phyloP scores from a whole-genome alignment of 1,284 basidiomycete species.

The Ceratobasidium sp. region DNA sequence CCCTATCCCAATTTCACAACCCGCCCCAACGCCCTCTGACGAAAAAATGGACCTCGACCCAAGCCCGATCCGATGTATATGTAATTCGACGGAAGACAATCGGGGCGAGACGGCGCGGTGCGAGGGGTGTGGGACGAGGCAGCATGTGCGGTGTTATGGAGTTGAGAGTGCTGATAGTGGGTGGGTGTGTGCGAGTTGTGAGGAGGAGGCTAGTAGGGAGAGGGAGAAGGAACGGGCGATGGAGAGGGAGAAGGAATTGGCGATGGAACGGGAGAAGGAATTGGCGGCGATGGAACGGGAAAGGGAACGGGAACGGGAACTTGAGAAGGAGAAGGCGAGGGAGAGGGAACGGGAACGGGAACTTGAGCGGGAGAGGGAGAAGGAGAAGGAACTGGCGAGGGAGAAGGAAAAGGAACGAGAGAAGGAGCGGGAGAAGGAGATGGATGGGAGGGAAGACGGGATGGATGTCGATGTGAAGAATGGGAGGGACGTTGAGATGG shows the following conservation, averaged over 20 bases:
- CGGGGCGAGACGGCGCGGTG: constrained; percentile 48
- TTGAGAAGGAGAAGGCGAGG: constrained; percentile 11
- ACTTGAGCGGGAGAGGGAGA: not conserved
- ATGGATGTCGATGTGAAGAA: not conserved
- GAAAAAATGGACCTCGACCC: constrained; percentile 27
- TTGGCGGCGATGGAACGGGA: not conserved
- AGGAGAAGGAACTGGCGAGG: not conserved
- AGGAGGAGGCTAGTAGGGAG: constrained; percentile 15
- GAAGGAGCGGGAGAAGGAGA: not conserved
- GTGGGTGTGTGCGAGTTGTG: constrained; percentile 46
- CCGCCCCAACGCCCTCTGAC: not conserved
- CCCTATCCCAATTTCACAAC: too few species aligned
- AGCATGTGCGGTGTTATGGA: constrained; percentile 47
- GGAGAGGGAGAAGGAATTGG: not conserved
- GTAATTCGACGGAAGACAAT: constrained; percentile 47
- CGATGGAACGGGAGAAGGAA: not conserved
- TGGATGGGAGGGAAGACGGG: not conserved
- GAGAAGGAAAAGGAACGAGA: not conserved
- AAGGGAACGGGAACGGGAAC: not conserved
- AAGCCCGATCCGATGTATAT: constrained; percentile 49
- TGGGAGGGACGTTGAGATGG: constrained; percentile 36
- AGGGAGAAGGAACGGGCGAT: not conserved
- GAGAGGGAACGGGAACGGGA: constrained; percentile 21
- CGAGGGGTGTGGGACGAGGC: constrained; percentile 49
- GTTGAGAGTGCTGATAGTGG: constrained; percentile 22